phyloP scores from a whole-genome alignment of 306 rosid species.

The Quercus robur region DNA sequence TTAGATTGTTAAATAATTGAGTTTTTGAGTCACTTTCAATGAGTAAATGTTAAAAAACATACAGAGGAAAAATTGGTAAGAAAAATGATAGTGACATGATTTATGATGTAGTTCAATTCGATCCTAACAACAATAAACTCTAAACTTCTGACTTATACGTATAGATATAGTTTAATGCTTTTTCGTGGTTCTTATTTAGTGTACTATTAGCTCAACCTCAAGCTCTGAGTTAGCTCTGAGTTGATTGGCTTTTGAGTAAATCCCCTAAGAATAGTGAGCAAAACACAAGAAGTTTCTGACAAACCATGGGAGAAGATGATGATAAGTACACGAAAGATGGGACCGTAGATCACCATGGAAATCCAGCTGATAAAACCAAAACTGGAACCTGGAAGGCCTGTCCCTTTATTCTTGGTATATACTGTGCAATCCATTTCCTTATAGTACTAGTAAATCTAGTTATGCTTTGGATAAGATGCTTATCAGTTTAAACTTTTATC shows the following conservation, averaged over 20 bases:
- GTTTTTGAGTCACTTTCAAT: too few relatives aligned
- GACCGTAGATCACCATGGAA: constrained; percentile 53
- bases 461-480: background rate
- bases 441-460: background rate
- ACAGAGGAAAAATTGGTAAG: too few relatives aligned
- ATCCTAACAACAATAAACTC: too few relatives aligned
- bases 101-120: too few relatives aligned
- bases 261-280: background rate
- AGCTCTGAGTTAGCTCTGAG: background rate
- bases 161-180: too few relatives aligned
- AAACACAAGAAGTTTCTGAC: background rate
- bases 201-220: background rate
- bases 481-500: constrained; percentile 3
- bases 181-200: background rate
- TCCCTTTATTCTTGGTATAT: constrained; percentile 66
- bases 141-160: too few relatives aligned
- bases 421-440: background rate
- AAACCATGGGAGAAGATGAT: constrained; percentile 36
- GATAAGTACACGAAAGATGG: constrained; percentile 67
- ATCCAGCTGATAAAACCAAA: constrained; percentile 55
- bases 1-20: too few relatives aligned
- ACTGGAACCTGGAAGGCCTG: constrained; percentile 94
- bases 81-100: too few relatives aligned
- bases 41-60: too few relatives aligned
- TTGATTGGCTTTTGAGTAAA: background rate